phyloP scores from a whole-genome alignment of 108 stramenopile genomes.

The Stephanodiscus triporus region DNA sequence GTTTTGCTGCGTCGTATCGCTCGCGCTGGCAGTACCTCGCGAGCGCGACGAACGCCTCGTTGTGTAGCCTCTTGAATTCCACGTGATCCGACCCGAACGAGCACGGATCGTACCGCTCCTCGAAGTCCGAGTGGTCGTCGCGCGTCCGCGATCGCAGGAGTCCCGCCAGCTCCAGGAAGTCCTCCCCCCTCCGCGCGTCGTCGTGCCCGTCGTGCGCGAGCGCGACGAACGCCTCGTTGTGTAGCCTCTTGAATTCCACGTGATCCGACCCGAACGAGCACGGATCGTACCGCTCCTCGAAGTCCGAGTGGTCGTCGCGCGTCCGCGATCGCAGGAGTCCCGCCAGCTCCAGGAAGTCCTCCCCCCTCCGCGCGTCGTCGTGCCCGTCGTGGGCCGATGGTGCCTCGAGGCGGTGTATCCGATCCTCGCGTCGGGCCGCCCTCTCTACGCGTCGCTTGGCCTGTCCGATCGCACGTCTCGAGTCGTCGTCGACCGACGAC shows the following conservation, averaged over 20 bases:
- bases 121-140: conserved; percentile 29
- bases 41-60: conserved; percentile 46
- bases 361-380: conserved; percentile 6
- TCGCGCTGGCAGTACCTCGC: conserved; percentile 38
- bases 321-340: conserved; percentile 22
- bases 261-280: conserved; percentile 36
- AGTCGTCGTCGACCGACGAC: background rate
- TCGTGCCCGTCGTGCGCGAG: too few species aligned
- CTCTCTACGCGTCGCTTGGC: conserved; percentile 19
- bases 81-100: conserved; percentile 43
- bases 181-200: conserved; percentile 22
- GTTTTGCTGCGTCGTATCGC: background rate
- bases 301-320: conserved; percentile 9
- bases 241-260: conserved; percentile 47
- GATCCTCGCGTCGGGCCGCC: conserved; percentile 9
- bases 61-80: conserved; percentile 53
- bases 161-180: conserved; percentile 46
- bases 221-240: conserved; percentile 52
- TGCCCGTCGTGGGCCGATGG: too few species aligned
- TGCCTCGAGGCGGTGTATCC: conserved; percentile 14
- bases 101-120: conserved; percentile 51
- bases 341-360: conserved; percentile 31
- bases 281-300: conserved; percentile 58
- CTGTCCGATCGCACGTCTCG: conserved; percentile 8
- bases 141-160: conserved; percentile 3